Evolutionary conservation across 2,329 filamentous ascomycete genomes (phyloP).

Genomic region (Acephala macrosclerotiorum): DNA sequence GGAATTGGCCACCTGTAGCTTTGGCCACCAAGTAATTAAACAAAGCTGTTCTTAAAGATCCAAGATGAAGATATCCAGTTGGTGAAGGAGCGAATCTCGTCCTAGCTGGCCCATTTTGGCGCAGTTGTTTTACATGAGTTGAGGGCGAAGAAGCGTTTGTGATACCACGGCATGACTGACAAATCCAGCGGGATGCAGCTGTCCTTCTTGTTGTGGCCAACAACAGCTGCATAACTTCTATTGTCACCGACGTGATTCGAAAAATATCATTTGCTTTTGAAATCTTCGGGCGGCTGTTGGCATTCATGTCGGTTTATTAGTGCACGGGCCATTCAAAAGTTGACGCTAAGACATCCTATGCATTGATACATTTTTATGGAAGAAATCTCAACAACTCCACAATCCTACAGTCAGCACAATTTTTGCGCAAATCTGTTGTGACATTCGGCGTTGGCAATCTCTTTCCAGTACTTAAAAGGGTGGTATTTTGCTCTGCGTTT

Average conservation of each 20-base stretch:
- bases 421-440: constrained; percentile 1
- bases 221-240: constrained; percentile 31
- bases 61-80: constrained; percentile 91
- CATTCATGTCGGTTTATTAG: constrained; percentile 13
- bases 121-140: constrained; percentile 43
- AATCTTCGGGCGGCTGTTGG: neutral
- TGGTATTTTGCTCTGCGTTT: neutral
- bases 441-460: constrained; percentile 1
- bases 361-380: neutral
- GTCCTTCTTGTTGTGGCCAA: constrained; percentile 29
- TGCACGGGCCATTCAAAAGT: constrained; percentile 20
- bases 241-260: constrained; percentile 9
- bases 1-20: constrained; percentile 86
- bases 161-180: constrained; percentile 33
- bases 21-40: constrained; percentile 94
- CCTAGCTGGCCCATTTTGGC: constrained; percentile 64
- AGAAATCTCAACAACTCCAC: constrained; percentile 15
- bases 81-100: constrained; percentile 96
- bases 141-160: constrained; percentile 8
- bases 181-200: constrained; percentile 34
- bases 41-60: constrained; percentile 89
- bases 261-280: constrained; percentile 11
- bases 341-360: constrained; percentile 1
- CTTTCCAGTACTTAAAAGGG: neutral
- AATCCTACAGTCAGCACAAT: constrained; percentile 12